Conservation (phyloP, 805 yeast species). For the Danielozyma ontarioensis region DNA sequence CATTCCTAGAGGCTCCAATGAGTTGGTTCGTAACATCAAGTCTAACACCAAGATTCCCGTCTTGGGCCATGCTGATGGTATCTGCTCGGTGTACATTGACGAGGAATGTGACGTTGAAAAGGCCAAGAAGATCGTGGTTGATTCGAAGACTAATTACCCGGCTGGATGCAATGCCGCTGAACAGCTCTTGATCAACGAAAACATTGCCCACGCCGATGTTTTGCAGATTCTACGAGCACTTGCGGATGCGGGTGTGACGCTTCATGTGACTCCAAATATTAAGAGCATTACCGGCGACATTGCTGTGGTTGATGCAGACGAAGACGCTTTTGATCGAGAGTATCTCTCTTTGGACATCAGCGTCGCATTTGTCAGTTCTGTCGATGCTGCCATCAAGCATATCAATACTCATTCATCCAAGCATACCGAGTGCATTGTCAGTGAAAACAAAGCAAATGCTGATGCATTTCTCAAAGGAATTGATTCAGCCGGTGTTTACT, state of each 20-base stretch:
- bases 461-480: slow-evolving; percentile 75
- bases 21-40: slow-evolving; percentile 81
- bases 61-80: slow-evolving; percentile 97
- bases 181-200: slow-evolving; percentile 63
- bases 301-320: slow-evolving; percentile 45
- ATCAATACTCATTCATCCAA: slow-evolving; percentile 91
- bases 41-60: slow-evolving; percentile 91
- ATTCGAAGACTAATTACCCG: slow-evolving; percentile 92
- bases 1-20: slow-evolving; percentile 97
- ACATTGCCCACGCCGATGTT: slow-evolving; percentile 23
- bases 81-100: slow-evolving; percentile 85
- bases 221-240: slow-evolving; percentile 35
- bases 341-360: slow-evolving; percentile 81
- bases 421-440: slow-evolving; percentile 90
- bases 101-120: slow-evolving; percentile 69
- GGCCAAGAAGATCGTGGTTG: slow-evolving; percentile 73
- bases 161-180: slow-evolving; percentile 99
- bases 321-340: slow-evolving; percentile 75
- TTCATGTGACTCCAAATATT: slow-evolving; percentile 60
- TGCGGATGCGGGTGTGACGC: slow-evolving; percentile 60
- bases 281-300: slow-evolving; percentile 23
- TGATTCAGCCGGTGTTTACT: slow-evolving; percentile 94
- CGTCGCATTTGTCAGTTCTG: slow-evolving; percentile 53
- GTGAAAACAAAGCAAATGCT: slow-evolving; percentile 68
- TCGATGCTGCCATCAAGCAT: slow-evolving; percentile 74